phyloP scores from a whole-genome alignment of 495 filamentous ascomycete species.

The Penicillium simplicissimum region DNA sequence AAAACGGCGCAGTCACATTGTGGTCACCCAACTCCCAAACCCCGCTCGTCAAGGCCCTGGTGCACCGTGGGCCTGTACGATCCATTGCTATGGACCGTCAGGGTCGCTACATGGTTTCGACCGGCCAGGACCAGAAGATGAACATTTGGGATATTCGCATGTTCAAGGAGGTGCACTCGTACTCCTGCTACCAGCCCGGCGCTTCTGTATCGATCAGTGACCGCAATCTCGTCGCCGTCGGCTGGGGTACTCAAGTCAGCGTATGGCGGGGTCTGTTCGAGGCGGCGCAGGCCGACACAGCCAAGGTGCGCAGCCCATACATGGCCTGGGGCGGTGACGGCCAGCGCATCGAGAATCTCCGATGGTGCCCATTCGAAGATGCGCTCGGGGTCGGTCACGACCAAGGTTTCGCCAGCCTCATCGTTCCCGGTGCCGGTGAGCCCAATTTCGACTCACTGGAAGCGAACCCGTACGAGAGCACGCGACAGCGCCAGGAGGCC shows the following conservation, averaged over 20 bases:
- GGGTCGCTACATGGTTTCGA: constrained; percentile 93
- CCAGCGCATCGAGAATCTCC: constrained; percentile 72
- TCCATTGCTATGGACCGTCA: constrained; percentile 81
- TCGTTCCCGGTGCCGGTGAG: constrained; percentile 92
- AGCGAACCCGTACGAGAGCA: constrained; percentile 94
- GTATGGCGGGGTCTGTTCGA: constrained; percentile 87
- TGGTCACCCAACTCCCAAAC: constrained; percentile 94
- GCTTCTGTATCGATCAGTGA: constrained; percentile 85
- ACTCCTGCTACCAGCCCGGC: constrained; percentile 85
- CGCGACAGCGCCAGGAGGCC: constrained; percentile 87
- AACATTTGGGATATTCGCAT: constrained; percentile 94
- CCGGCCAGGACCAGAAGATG: constrained; percentile 90
- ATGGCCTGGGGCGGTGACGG: constrained; percentile 92
- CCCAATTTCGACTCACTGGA: constrained; percentile 95
- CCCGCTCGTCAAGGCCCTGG: constrained; percentile 88
- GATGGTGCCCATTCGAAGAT: constrained; percentile 96
- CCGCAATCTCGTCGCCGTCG: constrained; percentile 79
- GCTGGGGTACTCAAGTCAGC: constrained; percentile 87
- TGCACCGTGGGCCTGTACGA: constrained; percentile 92
- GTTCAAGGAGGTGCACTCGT: constrained; percentile 88
- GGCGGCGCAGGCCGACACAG: constrained; percentile 65
- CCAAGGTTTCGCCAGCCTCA: constrained; percentile 81
- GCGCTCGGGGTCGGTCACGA: constrained; percentile 81
- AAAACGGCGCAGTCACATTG: constrained; percentile 89
- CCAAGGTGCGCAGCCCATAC: constrained; percentile 85